Conservation (phyloP, 2,329 filamentous ascomycete genomes). For the Xylariaceae sp. region DNA sequence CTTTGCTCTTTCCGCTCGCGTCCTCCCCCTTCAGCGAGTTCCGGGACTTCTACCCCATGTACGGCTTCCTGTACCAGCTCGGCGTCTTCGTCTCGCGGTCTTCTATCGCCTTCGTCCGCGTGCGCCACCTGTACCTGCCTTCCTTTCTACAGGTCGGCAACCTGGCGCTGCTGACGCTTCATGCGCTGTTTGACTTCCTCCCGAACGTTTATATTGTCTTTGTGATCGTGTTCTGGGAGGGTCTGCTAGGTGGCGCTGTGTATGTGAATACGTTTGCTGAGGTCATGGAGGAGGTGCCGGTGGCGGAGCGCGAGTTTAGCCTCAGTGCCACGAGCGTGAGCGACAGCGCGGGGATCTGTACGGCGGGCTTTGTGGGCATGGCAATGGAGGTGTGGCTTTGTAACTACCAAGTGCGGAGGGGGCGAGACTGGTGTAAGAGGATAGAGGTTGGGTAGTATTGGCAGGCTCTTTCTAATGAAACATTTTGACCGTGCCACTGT, state of each 20-base stretch:
- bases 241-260: conserved; percentile 81
- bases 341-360: conserved; percentile 85
- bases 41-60: conserved; percentile 89
- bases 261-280: conserved; percentile 97
- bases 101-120: conserved; percentile 79
- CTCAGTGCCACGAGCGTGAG: conserved; percentile 86
- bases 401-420: conserved; percentile 76
- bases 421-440: conserved; percentile 67
- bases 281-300: conserved; percentile 77
- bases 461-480: too few relatives aligned
- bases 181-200: conserved; percentile 76
- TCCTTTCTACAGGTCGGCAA: conserved; percentile 80
- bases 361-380: conserved; percentile 82
- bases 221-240: conserved; percentile 86
- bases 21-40: conserved; percentile 75
- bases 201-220: conserved; percentile 87
- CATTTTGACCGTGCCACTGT: too few relatives aligned
- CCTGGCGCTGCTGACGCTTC: conserved; percentile 65
- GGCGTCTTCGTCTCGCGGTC: conserved; percentile 94
- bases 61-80: conserved; percentile 89
- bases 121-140: conserved; percentile 77
- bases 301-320: conserved; percentile 83
- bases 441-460: conserved; percentile 32
- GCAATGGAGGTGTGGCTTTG: conserved; percentile 77
- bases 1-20: conserved; percentile 76